These are phyloP conservation scores for Solanum arcanum DNA, from an alignment of 257 asterid species.

Conservation along the genomic window DNA sequence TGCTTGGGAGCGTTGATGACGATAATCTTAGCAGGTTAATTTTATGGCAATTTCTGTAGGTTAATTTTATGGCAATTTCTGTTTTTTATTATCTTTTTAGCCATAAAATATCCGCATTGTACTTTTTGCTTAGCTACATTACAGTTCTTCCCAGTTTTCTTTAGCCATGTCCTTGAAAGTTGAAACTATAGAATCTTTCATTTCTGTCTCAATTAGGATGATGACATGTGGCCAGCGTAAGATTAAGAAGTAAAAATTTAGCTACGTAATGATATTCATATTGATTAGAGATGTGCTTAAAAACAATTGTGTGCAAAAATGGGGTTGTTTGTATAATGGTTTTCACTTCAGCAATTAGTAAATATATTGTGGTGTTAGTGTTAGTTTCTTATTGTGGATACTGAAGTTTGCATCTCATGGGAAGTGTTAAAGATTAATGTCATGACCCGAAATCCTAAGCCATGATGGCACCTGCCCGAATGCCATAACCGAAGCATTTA, in stretches of 20 bases:
- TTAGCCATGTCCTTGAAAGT: not conserved
- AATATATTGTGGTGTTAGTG: not conserved
- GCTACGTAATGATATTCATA: not conserved
- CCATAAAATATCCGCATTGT: not conserved
- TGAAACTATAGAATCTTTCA: not conserved
- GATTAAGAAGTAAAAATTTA: not conserved
- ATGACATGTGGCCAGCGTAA: not conserved
- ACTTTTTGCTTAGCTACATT: not conserved
- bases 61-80: constrained; percentile 15
- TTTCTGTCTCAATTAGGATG: not conserved
- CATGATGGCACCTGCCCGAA: not conserved
- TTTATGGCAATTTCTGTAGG: constrained; percentile 24
- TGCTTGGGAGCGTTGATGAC: constrained; percentile 61
- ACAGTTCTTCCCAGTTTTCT: not conserved
- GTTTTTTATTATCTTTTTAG: not conserved
- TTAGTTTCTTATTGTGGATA: not conserved
- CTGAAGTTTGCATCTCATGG: not conserved
- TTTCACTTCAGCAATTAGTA: not conserved
- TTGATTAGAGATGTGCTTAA: not conserved
- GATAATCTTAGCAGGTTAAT: constrained; percentile 69
- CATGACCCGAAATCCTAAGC: not conserved
- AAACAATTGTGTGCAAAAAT: not conserved
- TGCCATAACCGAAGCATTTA: not conserved
- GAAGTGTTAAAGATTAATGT: not conserved
- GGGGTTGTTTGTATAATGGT: not conserved